These are phyloP conservation scores for Fagus sylvatica DNA, from an alignment of 306 rosid species.

Conservation along the genomic window DNA sequence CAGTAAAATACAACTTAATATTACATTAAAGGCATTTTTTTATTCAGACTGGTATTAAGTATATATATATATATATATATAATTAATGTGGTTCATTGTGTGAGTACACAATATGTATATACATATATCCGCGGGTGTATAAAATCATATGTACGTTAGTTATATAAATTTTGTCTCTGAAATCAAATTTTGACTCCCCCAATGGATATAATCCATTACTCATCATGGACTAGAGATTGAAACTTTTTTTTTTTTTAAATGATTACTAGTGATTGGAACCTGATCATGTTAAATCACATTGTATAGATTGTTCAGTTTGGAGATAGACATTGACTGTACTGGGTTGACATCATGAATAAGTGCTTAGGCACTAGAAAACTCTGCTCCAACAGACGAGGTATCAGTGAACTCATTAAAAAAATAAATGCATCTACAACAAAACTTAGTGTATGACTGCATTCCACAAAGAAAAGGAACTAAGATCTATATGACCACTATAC, in stretches of 20 bases:
- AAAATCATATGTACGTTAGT: too few species aligned
- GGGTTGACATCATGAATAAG: not conserved
- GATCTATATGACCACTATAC: slow-evolving; percentile 29
- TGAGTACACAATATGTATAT: too few species aligned
- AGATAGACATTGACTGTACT: not conserved
- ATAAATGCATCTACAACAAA: slow-evolving; percentile 26
- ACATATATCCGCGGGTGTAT: too few species aligned
- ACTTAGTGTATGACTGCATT: slow-evolving; percentile 28
- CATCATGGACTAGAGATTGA: not conserved
- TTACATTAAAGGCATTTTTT: too few species aligned
- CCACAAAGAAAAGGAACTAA: slow-evolving; percentile 1
- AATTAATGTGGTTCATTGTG: too few species aligned
- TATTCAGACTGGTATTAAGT: too few species aligned
- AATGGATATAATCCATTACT: not conserved
- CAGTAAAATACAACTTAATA: too few species aligned
- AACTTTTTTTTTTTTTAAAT: too few species aligned
- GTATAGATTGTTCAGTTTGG: not conserved
- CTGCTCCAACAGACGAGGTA: not conserved
- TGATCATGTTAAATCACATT: not conserved
- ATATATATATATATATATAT: too few species aligned
- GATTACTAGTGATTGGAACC: not conserved
- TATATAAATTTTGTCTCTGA: too few species aligned
- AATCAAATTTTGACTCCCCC: too few species aligned
- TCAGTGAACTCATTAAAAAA: not conserved
- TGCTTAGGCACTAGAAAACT: slow-evolving; percentile 1